These are phyloP conservation scores for Botryosphaeria agaves DNA, from an alignment of 2,329 filamentous ascomycete genomes.

Conservation along the genomic window DNA sequence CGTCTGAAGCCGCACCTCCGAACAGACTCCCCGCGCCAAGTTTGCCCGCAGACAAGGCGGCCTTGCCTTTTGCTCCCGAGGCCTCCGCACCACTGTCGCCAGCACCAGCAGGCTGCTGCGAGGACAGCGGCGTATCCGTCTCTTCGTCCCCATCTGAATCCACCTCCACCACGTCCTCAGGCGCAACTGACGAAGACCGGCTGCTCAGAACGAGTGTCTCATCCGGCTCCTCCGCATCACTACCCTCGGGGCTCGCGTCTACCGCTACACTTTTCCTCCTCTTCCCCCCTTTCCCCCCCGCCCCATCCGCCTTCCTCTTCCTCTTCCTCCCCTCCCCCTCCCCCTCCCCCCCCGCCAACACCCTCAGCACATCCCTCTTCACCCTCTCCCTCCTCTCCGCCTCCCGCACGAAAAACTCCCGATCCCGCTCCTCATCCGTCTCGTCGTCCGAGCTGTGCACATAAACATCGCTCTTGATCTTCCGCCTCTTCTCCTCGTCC, in stretches of 20 bases:
- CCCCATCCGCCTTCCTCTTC: conserved; percentile 13
- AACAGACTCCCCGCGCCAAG: too few species aligned
- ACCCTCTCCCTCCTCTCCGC: conserved; percentile 44
- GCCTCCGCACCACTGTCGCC: too few species aligned
- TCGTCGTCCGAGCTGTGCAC: conserved; percentile 81
- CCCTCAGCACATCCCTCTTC: conserved; percentile 29
- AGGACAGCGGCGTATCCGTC: conserved; percentile 23
- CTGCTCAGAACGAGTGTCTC: conserved; percentile 1
- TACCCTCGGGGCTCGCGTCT: conserved; percentile 6
- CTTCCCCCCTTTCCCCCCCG: conserved; percentile 12
- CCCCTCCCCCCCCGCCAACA: conserved; percentile 21
- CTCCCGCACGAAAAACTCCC: conserved; percentile 63
- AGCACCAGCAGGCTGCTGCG: conserved; percentile 15
- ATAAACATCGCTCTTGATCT: conserved; percentile 71
- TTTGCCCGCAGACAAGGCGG: too few species aligned
- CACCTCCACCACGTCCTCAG: neutral
- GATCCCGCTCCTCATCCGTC: conserved; percentile 57
- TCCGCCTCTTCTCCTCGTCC: conserved; percentile 57
- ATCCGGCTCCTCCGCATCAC: conserved; percentile 7
- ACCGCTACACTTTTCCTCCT: conserved; percentile 7
- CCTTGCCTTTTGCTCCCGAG: too few species aligned
- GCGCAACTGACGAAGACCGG: neutral
- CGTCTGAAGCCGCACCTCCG: conserved; percentile 1
- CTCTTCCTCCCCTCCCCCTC: conserved; percentile 13
- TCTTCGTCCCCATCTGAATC: conserved; percentile 11